phyloP scores from a whole-genome alignment of 2,329 filamentous ascomycete species.

The Pseudogymnoascus sp. region DNA sequence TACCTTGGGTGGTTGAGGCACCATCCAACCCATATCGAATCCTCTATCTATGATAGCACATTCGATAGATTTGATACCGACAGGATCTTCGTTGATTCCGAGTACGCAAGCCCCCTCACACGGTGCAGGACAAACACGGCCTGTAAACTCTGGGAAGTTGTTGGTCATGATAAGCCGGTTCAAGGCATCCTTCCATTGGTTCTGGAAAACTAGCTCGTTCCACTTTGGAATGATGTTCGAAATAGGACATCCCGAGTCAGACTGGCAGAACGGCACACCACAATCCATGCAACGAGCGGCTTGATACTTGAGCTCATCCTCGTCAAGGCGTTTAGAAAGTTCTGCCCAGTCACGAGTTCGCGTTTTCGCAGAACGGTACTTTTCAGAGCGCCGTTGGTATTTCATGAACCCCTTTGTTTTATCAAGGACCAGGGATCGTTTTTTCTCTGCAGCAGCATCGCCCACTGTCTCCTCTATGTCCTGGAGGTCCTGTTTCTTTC shows the following conservation, averaged over 20 bases:
- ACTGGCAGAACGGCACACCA: conserved; percentile 96
- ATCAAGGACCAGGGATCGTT: conserved; percentile 84
- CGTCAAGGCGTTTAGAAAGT: conserved; percentile 75
- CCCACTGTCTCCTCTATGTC: conserved; percentile 90
- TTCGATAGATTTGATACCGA: conserved; percentile 97
- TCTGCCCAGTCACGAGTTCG: conserved; percentile 91
- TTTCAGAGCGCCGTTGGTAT: conserved; percentile 85
- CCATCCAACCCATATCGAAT: conserved; percentile 98
- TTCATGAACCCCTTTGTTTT: conserved; percentile 98
- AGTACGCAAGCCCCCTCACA: conserved; percentile 94
- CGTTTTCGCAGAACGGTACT: conserved; percentile 78
- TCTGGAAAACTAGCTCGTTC: conserved; percentile 72
- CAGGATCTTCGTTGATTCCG: conserved; percentile 92
- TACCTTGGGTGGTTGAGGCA: conserved; percentile 66
- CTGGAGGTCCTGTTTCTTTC: conserved; percentile 58
- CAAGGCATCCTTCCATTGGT: conserved; percentile 84
- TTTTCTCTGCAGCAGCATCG: conserved; percentile 79
- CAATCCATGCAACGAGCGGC: conserved; percentile 98
- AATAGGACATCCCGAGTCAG: conserved; percentile 90
- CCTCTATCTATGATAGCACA: conserved; percentile 96
- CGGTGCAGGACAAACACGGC: conserved; percentile 90
- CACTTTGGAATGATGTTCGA: conserved; percentile 97
- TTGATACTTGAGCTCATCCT: conserved; percentile 95
- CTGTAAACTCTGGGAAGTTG: conserved; percentile 97
- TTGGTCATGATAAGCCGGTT: conserved; percentile 92